Percentiles rank a stretch among this genome's conserved stretches.
These are phyloP conservation scores for Boletellus dicymbophilus DNA, from an alignment of 1,284 basidiomycete species.

Conservation along the genomic window DNA sequence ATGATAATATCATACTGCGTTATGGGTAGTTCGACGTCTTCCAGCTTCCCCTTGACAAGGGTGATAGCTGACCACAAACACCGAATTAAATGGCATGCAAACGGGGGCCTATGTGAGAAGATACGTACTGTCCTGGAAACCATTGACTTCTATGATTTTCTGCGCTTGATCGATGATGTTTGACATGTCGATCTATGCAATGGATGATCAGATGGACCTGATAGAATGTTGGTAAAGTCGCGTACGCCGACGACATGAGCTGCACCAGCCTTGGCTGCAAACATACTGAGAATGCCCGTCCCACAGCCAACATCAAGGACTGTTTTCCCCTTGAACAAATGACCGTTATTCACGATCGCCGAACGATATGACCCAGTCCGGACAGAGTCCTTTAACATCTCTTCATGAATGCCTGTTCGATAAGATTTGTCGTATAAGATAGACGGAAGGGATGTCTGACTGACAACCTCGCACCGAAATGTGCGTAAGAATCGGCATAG, in stretches of 20 bases:
- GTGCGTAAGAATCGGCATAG: conserved; percentile 92
- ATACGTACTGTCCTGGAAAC: conserved; percentile 88
- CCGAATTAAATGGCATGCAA: conserved; percentile 9
- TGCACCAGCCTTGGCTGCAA: conserved; percentile 97
- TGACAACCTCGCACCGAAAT: conserved; percentile 72
- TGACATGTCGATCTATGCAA: conserved; percentile 93
- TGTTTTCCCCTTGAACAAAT: conserved; percentile 95
- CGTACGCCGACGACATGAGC: conserved; percentile 92
- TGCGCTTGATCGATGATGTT: conserved; percentile 99
- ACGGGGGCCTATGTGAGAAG: background rate
- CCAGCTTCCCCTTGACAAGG: conserved; percentile 97
- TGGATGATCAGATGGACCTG: conserved; percentile 5
- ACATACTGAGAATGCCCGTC: conserved; percentile 99
- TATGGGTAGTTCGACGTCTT: conserved; percentile 86
- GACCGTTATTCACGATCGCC: conserved; percentile 93
- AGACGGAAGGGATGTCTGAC: background rate
- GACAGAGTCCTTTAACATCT: conserved; percentile 99
- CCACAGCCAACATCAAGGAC: conserved; percentile 99
- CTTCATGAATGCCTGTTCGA: conserved; percentile 88
- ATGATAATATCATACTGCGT: conserved; percentile 97
- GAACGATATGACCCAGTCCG: conserved; percentile 95
- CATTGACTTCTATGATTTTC: conserved; percentile 96
- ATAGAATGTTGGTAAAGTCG: conserved; percentile 15
- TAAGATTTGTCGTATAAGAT: conserved; percentile 9
- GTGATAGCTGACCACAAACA: conserved; percentile 71